Conservation (phyloP, 805 yeast genomes). For the Ogataea degrootiae region DNA sequence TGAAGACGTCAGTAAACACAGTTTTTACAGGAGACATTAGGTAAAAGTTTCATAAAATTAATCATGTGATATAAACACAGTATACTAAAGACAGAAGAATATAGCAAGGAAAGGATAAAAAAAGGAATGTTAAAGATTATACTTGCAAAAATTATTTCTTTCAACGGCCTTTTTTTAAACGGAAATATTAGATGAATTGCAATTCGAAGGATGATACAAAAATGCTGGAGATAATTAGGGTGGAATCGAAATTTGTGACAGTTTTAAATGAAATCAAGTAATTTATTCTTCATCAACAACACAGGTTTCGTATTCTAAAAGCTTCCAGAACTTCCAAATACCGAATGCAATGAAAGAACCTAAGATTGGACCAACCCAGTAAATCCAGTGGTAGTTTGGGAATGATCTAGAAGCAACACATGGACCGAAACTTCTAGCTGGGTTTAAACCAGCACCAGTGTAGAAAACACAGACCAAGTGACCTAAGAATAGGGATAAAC, state of each 20-base stretch:
- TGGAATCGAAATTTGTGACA: neutral
- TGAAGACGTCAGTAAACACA: too few relatives aligned
- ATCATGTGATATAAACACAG: too few relatives aligned
- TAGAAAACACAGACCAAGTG: conserved; percentile 77
- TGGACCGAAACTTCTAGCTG: conserved; percentile 87
- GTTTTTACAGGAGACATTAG: too few relatives aligned
- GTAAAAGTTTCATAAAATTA: too few relatives aligned
- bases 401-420: conserved; percentile 65
- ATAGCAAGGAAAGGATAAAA: too few relatives aligned
- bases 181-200: neutral
- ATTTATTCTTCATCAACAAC: conserved; percentile 21
- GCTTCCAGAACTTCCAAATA: conserved; percentile 62
- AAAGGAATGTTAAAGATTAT: too few relatives aligned
- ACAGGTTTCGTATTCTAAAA: conserved; percentile 62
- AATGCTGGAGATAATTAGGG: neutral
- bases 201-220: neutral
- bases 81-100: too few relatives aligned
- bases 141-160: too few relatives aligned
- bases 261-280: neutral
- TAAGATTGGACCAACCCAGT: conserved; percentile 84
- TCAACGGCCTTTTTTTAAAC: too few relatives aligned
- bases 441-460: conserved; percentile 91
- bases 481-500: conserved; percentile 74
- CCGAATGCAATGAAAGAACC: conserved; percentile 66
- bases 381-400: conserved; percentile 86